A percentile compares a stretch with the other conserved stretches of the same genome.
These are phyloP conservation scores for Pestalotiopsis sp. DNA, from an alignment of 2,329 filamentous ascomycete species.

Conservation along the genomic window DNA sequence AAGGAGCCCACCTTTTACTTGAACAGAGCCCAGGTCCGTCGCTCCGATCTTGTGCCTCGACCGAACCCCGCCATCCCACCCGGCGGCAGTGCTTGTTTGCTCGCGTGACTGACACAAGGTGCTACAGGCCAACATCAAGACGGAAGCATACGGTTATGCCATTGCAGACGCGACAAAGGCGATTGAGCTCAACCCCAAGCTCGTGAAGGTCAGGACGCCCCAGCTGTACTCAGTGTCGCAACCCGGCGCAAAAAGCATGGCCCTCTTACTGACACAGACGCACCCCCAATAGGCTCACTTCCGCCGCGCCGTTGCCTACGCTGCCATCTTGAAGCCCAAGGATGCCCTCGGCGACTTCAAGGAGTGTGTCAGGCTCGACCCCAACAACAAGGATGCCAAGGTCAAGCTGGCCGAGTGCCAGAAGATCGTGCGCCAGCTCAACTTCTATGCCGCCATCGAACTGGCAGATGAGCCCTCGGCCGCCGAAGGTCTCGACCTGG, in stretches of 20 bases:
- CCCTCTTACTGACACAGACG: not conserved
- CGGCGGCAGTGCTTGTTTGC: slow-evolving; percentile 32
- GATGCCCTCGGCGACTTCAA: slow-evolving; percentile 93
- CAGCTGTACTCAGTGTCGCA: not conserved
- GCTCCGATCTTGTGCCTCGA: slow-evolving; percentile 6
- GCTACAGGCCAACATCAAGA: slow-evolving; percentile 84
- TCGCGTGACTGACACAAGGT: slow-evolving; percentile 50
- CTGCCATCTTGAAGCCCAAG: slow-evolving; percentile 85
- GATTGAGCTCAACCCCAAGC: slow-evolving; percentile 83
- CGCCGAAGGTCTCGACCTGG: slow-evolving; percentile 86
- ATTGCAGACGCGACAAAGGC: slow-evolving; percentile 90
- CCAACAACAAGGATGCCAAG: slow-evolving; percentile 86
- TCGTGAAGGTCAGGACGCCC: slow-evolving; percentile 71
- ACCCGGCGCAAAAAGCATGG: not conserved
- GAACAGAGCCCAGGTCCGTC: slow-evolving; percentile 87
- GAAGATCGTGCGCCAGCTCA: slow-evolving; percentile 88
- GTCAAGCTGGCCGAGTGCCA: slow-evolving; percentile 91
- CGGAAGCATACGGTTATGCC: slow-evolving; percentile 92
- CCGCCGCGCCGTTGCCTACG: slow-evolving; percentile 87
- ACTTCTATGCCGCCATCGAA: slow-evolving; percentile 95
- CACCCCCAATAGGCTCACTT: slow-evolving; percentile 75
- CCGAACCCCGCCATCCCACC: not conserved
- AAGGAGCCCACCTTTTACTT: slow-evolving; percentile 89
- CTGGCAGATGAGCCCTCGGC: slow-evolving; percentile 90
- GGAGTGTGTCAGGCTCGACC: slow-evolving; percentile 84